A percentile compares a stretch with the other conserved stretches of the same genome.
Evolutionary conservation across 331 rosid species (phyloP).

Genomic region (Quercus lobata): DNA sequence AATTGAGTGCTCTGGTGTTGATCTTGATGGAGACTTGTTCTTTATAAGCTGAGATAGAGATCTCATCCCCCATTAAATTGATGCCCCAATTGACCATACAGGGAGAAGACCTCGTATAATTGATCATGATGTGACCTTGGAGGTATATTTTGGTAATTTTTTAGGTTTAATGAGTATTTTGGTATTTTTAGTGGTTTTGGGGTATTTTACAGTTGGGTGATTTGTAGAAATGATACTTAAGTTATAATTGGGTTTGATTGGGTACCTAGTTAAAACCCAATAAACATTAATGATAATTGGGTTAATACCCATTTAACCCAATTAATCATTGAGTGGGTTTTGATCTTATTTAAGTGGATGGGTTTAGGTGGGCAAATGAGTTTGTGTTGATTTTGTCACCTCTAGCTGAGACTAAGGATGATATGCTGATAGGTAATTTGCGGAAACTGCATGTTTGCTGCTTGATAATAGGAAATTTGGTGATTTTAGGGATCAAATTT

Average conservation of each 20-base stretch:
- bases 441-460: slow-evolving; percentile 56
- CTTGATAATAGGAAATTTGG: slow-evolving; percentile 62
- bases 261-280: too few relatives aligned
- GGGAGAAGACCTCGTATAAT: slow-evolving; percentile 84
- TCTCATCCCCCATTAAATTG: slow-evolving; percentile 59
- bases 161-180: background rate
- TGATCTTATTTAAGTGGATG: background rate
- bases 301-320: too few relatives aligned
- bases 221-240: too few relatives aligned
- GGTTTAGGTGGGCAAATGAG: background rate
- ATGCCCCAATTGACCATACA: slow-evolving; percentile 72
- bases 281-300: too few relatives aligned
- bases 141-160: slow-evolving; percentile 36
- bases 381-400: too few relatives aligned
- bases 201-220: too few relatives aligned
- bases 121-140: slow-evolving; percentile 69
- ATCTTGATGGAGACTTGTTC: slow-evolving; percentile 90
- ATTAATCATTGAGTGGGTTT: slow-evolving; percentile 10
- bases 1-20: slow-evolving; percentile 96
- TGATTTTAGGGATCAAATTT: slow-evolving; percentile 75
- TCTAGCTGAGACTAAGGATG: slow-evolving; percentile 55
- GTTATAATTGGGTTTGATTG: too few relatives aligned
- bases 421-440: slow-evolving; percentile 69
- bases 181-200: background rate
- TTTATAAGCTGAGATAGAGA: slow-evolving; percentile 80